Percentiles rank a stretch among this genome's conserved stretches.
Evolutionary conservation across 208 protist species (phyloP).

Genomic region (Strigomonas galati): DNA sequence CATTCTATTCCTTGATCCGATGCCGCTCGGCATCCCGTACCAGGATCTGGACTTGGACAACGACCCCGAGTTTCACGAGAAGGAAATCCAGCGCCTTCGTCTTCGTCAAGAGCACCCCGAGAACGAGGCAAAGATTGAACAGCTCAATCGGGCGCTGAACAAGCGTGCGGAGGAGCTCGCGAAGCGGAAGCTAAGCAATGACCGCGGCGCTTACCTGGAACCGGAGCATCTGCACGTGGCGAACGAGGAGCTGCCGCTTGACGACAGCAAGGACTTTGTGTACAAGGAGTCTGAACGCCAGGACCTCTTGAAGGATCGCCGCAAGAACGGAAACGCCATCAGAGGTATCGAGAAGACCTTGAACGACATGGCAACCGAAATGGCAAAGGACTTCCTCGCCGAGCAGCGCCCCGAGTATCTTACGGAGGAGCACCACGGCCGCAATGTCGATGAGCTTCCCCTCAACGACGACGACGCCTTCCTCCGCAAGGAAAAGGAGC

Average conservation of each 20-base stretch:
- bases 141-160: slow-evolving; percentile 44
- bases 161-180: slow-evolving; percentile 47
- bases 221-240: slow-evolving; percentile 38
- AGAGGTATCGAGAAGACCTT: slow-evolving; percentile 38
- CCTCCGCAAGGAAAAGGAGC: slow-evolving; percentile 33
- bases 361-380: slow-evolving; percentile 27
- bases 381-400: slow-evolving; percentile 39
- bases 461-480: slow-evolving; percentile 47
- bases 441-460: slow-evolving; percentile 23
- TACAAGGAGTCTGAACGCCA: slow-evolving; percentile 39
- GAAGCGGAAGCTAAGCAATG: slow-evolving; percentile 31
- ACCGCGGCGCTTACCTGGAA: slow-evolving; percentile 46
- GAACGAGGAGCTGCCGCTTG: slow-evolving; percentile 45
- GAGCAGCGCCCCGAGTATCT: slow-evolving; percentile 42
- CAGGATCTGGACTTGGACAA: slow-evolving; percentile 44
- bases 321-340: slow-evolving; percentile 10
- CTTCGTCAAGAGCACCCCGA: slow-evolving; percentile 29
- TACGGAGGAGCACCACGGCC: slow-evolving; percentile 32
- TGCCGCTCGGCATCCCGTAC: slow-evolving; percentile 44
- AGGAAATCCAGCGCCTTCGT: slow-evolving; percentile 52
- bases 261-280: slow-evolving; percentile 37
- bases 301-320: slow-evolving; percentile 21
- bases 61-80: slow-evolving; percentile 46
- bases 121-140: slow-evolving; percentile 27
- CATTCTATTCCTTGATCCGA: slow-evolving; percentile 47